Evolutionary conservation across 768 basidiomycete species (phyloP).

Genomic region (Lyophyllum decastes): DNA sequence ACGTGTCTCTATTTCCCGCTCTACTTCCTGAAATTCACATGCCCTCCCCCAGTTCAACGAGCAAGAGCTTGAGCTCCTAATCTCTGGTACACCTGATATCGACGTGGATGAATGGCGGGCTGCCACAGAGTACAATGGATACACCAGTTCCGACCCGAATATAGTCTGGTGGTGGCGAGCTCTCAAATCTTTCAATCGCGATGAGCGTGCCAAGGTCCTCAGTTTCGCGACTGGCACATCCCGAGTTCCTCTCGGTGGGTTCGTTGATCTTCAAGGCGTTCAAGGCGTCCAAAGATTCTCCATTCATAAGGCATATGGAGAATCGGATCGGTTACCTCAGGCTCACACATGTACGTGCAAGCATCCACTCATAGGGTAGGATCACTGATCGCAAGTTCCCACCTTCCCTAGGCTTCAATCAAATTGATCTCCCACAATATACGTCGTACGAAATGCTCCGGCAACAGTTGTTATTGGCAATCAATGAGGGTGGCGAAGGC

Average conservation of each 20-base stretch:
- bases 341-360: constrained; percentile 80
- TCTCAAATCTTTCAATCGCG: constrained; percentile 94
- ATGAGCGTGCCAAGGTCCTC: constrained; percentile 94
- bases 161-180: constrained; percentile 99
- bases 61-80: constrained; percentile 90
- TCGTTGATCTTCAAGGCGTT: constrained; percentile 92
- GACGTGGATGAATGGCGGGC: constrained; percentile 98
- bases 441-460: constrained; percentile 96
- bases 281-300: constrained; percentile 95
- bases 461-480: constrained; percentile 85
- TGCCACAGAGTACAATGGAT: constrained; percentile 89
- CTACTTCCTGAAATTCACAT: constrained; percentile 3
- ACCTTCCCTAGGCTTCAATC: constrained; percentile 73
- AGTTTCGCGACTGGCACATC: constrained; percentile 96
- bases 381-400: background rate
- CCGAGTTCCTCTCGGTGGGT: constrained; percentile 91
- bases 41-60: constrained; percentile 76
- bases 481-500: constrained; percentile 94
- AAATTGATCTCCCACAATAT: constrained; percentile 93
- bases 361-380: background rate
- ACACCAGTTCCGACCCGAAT: constrained; percentile 87
- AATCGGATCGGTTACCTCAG: constrained; percentile 81
- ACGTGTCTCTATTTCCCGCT: constrained; percentile 29
- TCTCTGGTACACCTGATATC: constrained; percentile 97
- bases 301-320: constrained; percentile 91